phyloP scores from a whole-genome alignment of 2,329 filamentous ascomycete species.

The Stagonosporopsis rhizophila region DNA sequence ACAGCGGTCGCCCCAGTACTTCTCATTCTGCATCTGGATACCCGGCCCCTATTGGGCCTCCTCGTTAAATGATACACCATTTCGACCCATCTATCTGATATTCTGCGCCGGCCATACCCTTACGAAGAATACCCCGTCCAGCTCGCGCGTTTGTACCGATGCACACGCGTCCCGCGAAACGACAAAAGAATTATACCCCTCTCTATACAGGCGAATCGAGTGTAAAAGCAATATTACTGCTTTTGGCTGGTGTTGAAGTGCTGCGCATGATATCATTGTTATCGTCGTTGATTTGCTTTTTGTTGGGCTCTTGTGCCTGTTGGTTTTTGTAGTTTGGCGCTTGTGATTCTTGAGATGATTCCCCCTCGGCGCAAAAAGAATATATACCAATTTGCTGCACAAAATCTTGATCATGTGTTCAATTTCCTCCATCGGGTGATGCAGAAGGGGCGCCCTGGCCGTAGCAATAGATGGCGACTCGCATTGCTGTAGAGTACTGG shows the following conservation, averaged over 20 bases:
- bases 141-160: slow-evolving; percentile 35
- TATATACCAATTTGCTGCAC: slow-evolving; percentile 53
- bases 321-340: slow-evolving; percentile 32
- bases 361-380: slow-evolving; percentile 51
- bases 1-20: slow-evolving; percentile 90
- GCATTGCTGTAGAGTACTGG: background rate
- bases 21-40: slow-evolving; percentile 98
- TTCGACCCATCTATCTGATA: slow-evolving; percentile 39
- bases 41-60: slow-evolving; percentile 89
- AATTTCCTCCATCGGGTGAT: background rate
- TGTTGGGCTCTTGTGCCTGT: slow-evolving; percentile 25
- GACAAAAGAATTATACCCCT: slow-evolving; percentile 53
- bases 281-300: slow-evolving; percentile 24
- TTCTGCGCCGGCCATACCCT: slow-evolving; percentile 43
- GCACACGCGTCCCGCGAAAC: slow-evolving; percentile 35
- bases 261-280: slow-evolving; percentile 28
- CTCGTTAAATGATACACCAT: slow-evolving; percentile 70
- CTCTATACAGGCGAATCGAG: slow-evolving; percentile 41
- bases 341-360: slow-evolving; percentile 43
- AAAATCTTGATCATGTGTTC: background rate
- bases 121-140: slow-evolving; percentile 46
- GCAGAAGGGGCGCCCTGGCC: background rate
- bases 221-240: slow-evolving; percentile 41
- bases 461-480: background rate
- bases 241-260: slow-evolving; percentile 36